Conservation (phyloP, 768 basidiomycete species). For the Suillus lakei region DNA sequence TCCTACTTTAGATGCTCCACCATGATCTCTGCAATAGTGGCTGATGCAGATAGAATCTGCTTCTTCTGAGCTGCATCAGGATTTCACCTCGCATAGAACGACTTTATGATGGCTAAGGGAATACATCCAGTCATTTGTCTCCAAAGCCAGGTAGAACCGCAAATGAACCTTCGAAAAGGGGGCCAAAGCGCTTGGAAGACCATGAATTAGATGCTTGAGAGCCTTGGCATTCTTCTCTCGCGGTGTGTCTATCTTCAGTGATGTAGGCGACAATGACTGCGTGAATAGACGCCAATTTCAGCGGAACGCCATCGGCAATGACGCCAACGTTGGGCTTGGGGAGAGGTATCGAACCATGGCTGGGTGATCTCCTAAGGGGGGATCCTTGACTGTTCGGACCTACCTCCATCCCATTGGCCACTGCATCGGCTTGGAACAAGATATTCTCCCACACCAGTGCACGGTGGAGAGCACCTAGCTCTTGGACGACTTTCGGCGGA, state of each 20-base stretch:
- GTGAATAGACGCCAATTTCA: slow-evolving; percentile 25
- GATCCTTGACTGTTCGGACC: slow-evolving; percentile 47
- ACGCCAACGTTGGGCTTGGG: slow-evolving; percentile 41
- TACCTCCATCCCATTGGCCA: slow-evolving; percentile 57
- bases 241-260: slow-evolving; percentile 47
- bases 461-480: slow-evolving; percentile 82
- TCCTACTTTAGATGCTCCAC: slow-evolving; percentile 66
- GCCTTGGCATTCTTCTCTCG: slow-evolving; percentile 72
- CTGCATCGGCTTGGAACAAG: slow-evolving; percentile 65
- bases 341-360: slow-evolving; percentile 45
- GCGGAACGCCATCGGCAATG: slow-evolving; percentile 33
- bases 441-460: slow-evolving; percentile 89
- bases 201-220: slow-evolving; percentile 78
- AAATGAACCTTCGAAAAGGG: slow-evolving; percentile 81
- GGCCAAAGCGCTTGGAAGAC: slow-evolving; percentile 72
- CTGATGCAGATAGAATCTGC: slow-evolving; percentile 73
- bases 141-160: slow-evolving; percentile 1
- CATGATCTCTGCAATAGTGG: slow-evolving; percentile 72
- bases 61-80: slow-evolving; percentile 76
- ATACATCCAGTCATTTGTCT: slow-evolving; percentile 3
- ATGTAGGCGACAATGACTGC: slow-evolving; percentile 27
- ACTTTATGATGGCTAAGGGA: slow-evolving; percentile 74
- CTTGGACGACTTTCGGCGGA: slow-evolving; percentile 65
- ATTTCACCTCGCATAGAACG: slow-evolving; percentile 82
- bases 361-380: slow-evolving; percentile 53